Base-by-base conservation (phyloP, 2,329 filamentous ascomycete species). In the Microdochium bolleyi region DNA sequence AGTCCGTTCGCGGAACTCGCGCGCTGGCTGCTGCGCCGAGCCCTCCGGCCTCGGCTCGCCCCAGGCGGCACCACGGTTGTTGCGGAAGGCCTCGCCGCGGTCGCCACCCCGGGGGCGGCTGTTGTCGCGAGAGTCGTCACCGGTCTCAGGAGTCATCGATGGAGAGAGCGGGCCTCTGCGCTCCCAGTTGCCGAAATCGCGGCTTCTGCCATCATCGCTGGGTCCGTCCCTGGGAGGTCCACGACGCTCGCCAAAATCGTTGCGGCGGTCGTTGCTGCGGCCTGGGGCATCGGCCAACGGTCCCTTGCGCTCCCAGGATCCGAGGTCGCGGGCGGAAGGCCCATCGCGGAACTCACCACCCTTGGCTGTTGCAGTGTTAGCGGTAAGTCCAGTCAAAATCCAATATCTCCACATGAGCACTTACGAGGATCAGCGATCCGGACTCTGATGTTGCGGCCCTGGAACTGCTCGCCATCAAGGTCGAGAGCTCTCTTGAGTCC, bases 381-480 rank as follows among this genome's bases (percentile, higher is more conserved):
- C 54, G 56, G 21, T 11, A 48, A 24, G 19, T 54, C 50, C 19
- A 30, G 24, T 14, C 24, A 21, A 30, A 63, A 49, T 16, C 34
- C 21, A 21, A n/a, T 5, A n/a, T 51, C 22, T 24, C 19, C 22
- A n/a, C 13, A 49, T 22, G n/a, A 48, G 50, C 49, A 82, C 91
- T 73, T 87, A 99, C 94, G 92, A 70, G 94, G 94, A 76, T 99
- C 95, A 51, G 94, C 95, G 67, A 99, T 86, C 76, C 92, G 96
- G 68, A 97, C 87, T 68, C 90, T 85, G 69, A 99, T 91, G 66
- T 85, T 88, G 61, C 94, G 87, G 61, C 91, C 91, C 69, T 95
- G 87, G 70, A 97, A 92, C 54, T 83, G 84, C 56, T 83, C 78
- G 62, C 90, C 89, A 64, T 92, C 92, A 57, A 94, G 80, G 54